Evolutionary conservation across 73 alveolate genomes (phyloP), one percentile per base, ranked within the genome.

Genomic region (Effrenium voratum): DNA sequence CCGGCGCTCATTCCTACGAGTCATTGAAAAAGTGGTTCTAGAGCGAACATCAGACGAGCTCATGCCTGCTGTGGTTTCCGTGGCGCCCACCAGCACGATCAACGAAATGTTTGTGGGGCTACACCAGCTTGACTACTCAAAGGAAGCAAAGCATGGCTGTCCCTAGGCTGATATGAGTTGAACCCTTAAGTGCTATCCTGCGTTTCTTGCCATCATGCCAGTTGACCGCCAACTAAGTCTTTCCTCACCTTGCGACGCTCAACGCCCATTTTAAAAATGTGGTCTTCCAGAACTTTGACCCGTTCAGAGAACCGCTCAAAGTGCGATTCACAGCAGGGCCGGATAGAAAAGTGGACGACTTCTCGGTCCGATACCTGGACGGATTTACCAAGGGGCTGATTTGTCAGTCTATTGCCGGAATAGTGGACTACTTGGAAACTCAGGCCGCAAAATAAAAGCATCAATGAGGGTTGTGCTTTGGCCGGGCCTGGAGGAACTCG

Each of bases 331-430:
- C 19, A 15, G 30, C 45, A 66, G 1, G 40, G 24, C 68, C 38
- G 40, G 59, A 75, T 3, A 43, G 90, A 32, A 32, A 38, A 2
- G 36, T 79, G 45, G 40, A 44, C 1, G 13, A 19, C 68, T 79
- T 79, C 44, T 26, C 45, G 1, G 68, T 45, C 32, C 12, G 22
- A 45, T 79, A 79, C 47, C 45, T 79, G 45, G 90, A 79, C 45
- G 90, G 90, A 24, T 79, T 79, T 38, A 41, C 66, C 45, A 79
- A 79, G 26, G 90, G 90, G 30, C 32, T 79, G 90, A 45, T 79
- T 24, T 45, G 90, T 13, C 90, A 79, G 16, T 16, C 57, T 4
- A 79, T 79, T 8, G 90, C 57, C 16, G 90, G 68, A 45, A 79
- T 79, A 2, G 90, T 79, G 3, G 90, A 79, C 90, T 28, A 79